Evolutionary conservation across 176 grass and related monocot genomes (phyloP).

Genomic region (Oryza glumipatula): DNA sequence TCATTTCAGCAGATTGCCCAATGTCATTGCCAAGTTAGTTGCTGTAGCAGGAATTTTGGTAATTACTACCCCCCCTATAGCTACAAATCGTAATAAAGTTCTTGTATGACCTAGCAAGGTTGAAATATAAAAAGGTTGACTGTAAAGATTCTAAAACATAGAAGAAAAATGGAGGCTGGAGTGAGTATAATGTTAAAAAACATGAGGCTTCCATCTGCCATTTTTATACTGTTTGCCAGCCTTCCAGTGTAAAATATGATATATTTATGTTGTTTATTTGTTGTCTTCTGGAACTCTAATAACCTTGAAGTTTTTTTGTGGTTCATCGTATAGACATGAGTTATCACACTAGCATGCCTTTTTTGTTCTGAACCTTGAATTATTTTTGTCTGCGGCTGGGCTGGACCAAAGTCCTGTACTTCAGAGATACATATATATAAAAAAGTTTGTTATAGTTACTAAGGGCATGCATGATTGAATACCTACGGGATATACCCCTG

Average conservation of each 20-base stretch:
- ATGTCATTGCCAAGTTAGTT: conserved; percentile 81
- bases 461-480: too few species aligned
- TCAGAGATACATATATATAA: neutral
- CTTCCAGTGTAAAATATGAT: conserved; percentile 14
- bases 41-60: conserved; percentile 85
- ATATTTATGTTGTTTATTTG: neutral
- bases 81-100: neutral
- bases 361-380: neutral
- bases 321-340: neutral
- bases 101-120: neutral
- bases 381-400: neutral
- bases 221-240: neutral
- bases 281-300: neutral
- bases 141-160: neutral
- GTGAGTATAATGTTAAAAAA: neutral
- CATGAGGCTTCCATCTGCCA: neutral
- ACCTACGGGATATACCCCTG: too few species aligned
- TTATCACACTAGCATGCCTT: neutral
- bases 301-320: neutral
- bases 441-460: neutral
- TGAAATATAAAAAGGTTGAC: neutral
- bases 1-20: conserved; percentile 58
- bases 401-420: neutral
- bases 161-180: neutral
- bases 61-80: neutral